Evolutionary conservation across 2,329 filamentous ascomycete species (phyloP).

Genomic region (Neofusicoccum laricinum): DNA sequence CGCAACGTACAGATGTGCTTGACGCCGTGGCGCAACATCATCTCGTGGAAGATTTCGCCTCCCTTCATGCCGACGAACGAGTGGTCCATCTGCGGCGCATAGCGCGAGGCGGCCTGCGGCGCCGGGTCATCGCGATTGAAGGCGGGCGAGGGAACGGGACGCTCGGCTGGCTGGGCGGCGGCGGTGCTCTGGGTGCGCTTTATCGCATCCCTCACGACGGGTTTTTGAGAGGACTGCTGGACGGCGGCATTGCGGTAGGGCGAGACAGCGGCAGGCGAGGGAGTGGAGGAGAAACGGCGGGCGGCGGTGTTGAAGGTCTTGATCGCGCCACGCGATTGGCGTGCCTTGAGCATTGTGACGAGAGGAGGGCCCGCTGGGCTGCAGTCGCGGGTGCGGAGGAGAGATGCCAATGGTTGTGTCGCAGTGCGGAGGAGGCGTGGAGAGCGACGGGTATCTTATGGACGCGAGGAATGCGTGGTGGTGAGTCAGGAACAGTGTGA

Average conservation of each 20-base stretch:
- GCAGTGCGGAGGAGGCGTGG: not conserved
- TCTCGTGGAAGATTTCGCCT: constrained; percentile 97
- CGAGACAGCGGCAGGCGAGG: constrained; percentile 38
- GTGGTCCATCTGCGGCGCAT: constrained; percentile 52
- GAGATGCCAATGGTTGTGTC: constrained; percentile 11
- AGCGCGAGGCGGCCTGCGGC: constrained; percentile 41
- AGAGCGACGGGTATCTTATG: constrained; percentile 3
- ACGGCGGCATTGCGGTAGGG: constrained; percentile 40
- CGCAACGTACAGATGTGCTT: constrained; percentile 83
- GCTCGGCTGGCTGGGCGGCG: constrained; percentile 35
- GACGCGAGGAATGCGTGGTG: constrained; percentile 13
- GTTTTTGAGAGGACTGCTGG: constrained; percentile 19
- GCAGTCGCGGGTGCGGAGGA: not conserved
- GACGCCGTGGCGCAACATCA: constrained; percentile 91
- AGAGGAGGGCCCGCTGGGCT: constrained; percentile 3
- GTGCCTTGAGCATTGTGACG: constrained; percentile 31
- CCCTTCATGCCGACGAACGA: constrained; percentile 89
- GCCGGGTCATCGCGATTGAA: constrained; percentile 51
- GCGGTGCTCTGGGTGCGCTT: constrained; percentile 44
- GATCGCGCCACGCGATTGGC: constrained; percentile 36
- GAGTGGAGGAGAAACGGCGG: constrained; percentile 44
- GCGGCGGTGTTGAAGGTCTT: constrained; percentile 37
- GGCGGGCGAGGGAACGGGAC: constrained; percentile 45
- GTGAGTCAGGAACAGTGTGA: constrained; percentile 4
- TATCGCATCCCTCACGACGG: constrained; percentile 36